Evolutionary conservation across 352 stramenopile species (phyloP).

Genomic region (Globisporangium sylvaticum): DNA sequence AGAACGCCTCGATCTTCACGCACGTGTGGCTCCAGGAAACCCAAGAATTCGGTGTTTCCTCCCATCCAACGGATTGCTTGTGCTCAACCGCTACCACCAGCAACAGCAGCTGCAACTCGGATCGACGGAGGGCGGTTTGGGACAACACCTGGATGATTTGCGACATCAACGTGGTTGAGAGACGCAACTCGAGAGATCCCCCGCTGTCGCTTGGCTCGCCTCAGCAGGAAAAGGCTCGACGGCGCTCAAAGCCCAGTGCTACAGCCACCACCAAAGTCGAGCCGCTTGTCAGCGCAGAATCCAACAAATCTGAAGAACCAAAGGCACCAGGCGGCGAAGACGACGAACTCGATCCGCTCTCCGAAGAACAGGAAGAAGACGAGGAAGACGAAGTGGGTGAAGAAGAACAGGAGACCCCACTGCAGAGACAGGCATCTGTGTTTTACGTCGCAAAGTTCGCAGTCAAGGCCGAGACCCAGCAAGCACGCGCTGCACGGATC

Average conservation of each 20-base stretch:
- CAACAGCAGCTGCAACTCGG: background rate
- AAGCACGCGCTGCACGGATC: conserved; percentile 43
- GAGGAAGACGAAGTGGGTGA: background rate
- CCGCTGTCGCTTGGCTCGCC: background rate
- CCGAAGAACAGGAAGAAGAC: conserved; percentile 1
- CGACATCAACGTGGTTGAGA: conserved; percentile 8
- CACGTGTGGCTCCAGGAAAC: conserved; percentile 16
- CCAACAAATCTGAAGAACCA: background rate
- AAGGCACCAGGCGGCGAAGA: background rate
- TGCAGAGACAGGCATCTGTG: background rate
- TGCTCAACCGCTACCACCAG: background rate
- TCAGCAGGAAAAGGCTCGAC: background rate
- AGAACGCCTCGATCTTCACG: background rate
- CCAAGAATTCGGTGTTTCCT: background rate
- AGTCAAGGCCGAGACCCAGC: conserved; percentile 18
- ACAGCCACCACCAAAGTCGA: background rate
- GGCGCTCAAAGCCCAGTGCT: background rate
- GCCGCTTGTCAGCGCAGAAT: background rate
- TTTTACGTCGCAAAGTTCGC: conserved; percentile 8
- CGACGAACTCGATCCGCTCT: background rate
- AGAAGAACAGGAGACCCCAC: background rate
- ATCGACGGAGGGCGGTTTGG: background rate
- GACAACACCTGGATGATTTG: conserved; percentile 21
- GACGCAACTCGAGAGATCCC: background rate
- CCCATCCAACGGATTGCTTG: conserved; percentile 8